These are phyloP conservation scores for Epichloe hybrida DNA, from an alignment of 2,329 filamentous ascomycete genomes.

Conservation along the genomic window DNA sequence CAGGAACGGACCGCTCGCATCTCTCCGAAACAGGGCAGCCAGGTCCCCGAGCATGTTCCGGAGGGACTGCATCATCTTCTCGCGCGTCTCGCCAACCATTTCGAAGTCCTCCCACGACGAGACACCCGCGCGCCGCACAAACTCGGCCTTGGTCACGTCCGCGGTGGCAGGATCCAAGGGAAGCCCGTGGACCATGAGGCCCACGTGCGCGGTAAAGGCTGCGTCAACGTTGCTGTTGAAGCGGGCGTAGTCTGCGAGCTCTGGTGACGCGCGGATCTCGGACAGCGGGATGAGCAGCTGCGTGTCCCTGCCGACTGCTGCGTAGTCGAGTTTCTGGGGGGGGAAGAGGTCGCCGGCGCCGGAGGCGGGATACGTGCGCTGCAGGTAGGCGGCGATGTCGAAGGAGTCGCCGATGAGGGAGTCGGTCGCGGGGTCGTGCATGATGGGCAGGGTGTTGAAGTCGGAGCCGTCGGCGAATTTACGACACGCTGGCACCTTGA, in stretches of 20 bases:
- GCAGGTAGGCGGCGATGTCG: constrained; percentile 49
- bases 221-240: constrained; percentile 44
- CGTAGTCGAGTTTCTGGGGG: constrained; percentile 25
- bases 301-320: constrained; percentile 3
- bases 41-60: constrained; percentile 26
- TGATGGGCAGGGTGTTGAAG: constrained; percentile 46
- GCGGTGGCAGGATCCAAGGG: constrained; percentile 37
- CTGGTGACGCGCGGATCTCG: constrained; percentile 11
- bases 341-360: constrained; percentile 34
- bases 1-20: constrained; percentile 33
- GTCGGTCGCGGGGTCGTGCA: constrained; percentile 30
- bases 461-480: constrained; percentile 42
- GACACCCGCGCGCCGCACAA: constrained; percentile 32
- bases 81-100: constrained; percentile 24
- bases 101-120: constrained; percentile 30
- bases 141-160: constrained; percentile 30
- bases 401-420: constrained; percentile 45
- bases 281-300: constrained; percentile 25
- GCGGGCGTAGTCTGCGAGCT: constrained; percentile 10
- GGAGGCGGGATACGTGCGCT: constrained; percentile 32
- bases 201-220: constrained; percentile 32
- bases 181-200: constrained; percentile 26
- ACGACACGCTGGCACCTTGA: constrained; percentile 35
- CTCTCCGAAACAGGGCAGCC: constrained; percentile 24
- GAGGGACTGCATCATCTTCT: constrained; percentile 25